phyloP scores from a whole-genome alignment of 805 yeast species.

The Candida manassasensis region DNA sequence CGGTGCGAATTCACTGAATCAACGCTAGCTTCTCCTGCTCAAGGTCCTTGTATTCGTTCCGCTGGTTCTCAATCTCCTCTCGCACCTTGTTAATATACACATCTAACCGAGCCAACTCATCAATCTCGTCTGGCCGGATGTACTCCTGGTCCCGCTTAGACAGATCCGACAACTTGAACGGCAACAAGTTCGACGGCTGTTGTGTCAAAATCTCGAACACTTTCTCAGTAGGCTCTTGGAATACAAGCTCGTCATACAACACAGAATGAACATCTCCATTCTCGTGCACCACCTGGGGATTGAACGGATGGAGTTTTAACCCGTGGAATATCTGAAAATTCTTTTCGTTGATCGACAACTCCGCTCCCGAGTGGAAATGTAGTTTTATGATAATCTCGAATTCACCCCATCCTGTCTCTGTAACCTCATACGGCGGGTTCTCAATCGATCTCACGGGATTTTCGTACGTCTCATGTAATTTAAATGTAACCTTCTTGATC shows the following conservation, averaged over 20 bases:
- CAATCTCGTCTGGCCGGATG: constrained; percentile 35
- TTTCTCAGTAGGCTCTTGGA: constrained; percentile 91
- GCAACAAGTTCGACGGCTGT: constrained; percentile 57
- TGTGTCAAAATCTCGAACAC: constrained; percentile 74
- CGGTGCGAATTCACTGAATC: constrained; percentile 19
- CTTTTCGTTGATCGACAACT: constrained; percentile 64
- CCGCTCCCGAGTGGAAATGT: constrained; percentile 78
- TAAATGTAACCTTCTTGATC: constrained; percentile 88
- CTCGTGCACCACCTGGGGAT: constrained; percentile 33
- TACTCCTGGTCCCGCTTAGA: constrained; percentile 39
- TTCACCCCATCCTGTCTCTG: constrained; percentile 99
- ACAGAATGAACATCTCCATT: constrained; percentile 42
- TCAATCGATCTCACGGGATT: constrained; percentile 84
- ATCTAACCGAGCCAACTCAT: constrained; percentile 39
- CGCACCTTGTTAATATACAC: constrained; percentile 33
- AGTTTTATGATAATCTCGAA: constrained; percentile 88
- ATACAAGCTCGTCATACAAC: constrained; percentile 84
- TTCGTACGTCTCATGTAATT: constrained; percentile 90
- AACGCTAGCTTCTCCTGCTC: constrained; percentile 39
- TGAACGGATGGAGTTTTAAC: constrained; percentile 86
- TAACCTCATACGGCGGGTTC: constrained; percentile 86
- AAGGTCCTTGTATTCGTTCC: constrained; percentile 34
- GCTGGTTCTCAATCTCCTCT: constrained; percentile 38
- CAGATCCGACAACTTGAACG: constrained; percentile 29
- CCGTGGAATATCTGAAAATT: constrained; percentile 83